phyloP scores from a whole-genome alignment of 805 yeast genomes.

The Kuraishia hungarica region DNA sequence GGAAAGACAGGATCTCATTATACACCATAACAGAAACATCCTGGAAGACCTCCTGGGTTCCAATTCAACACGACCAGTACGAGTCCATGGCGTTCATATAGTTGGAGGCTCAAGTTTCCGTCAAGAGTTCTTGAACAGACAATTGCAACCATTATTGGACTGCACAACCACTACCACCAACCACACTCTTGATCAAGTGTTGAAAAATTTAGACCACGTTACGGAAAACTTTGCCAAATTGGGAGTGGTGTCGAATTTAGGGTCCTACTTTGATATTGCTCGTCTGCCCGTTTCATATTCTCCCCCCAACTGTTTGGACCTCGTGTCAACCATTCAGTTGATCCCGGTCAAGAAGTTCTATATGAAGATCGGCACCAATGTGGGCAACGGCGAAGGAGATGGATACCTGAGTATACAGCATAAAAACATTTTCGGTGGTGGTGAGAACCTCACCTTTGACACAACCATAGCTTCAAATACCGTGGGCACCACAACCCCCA shows the following conservation, averaged over 20 bases:
- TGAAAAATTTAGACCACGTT: slow-evolving; percentile 32
- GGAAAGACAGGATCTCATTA: slow-evolving; percentile 17
- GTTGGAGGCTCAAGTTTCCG: slow-evolving; percentile 39
- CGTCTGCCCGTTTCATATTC: slow-evolving; percentile 9
- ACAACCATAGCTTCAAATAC: slow-evolving; percentile 32
- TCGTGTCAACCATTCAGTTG: slow-evolving; percentile 19
- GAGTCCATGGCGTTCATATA: slow-evolving; percentile 34
- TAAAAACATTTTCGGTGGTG: slow-evolving; percentile 50
- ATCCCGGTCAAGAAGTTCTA: slow-evolving; percentile 61
- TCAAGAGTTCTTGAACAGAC: slow-evolving; percentile 33
- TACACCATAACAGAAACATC: slow-evolving; percentile 17
- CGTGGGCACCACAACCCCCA: slow-evolving; percentile 40
- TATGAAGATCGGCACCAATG: slow-evolving; percentile 90
- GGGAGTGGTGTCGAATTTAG: slow-evolving; percentile 33
- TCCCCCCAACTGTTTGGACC: slow-evolving; percentile 15
- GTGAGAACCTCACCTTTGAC: slow-evolving; percentile 41
- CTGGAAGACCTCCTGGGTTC: slow-evolving; percentile 18
- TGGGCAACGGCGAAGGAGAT: slow-evolving; percentile 96
- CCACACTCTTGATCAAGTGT: slow-evolving; percentile 30
- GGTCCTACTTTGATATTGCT: slow-evolving; percentile 21
- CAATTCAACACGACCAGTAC: slow-evolving; percentile 31
- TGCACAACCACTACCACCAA: slow-evolving; percentile 18
- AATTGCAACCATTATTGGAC: slow-evolving; percentile 35
- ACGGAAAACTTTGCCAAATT: slow-evolving; percentile 33
- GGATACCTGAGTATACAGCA: slow-evolving; percentile 77